Evolutionary conservation across 345 rosid genomes (phyloP), one percentile per base, ranked within the genome.

Genomic region (Lepidium didymum): DNA sequence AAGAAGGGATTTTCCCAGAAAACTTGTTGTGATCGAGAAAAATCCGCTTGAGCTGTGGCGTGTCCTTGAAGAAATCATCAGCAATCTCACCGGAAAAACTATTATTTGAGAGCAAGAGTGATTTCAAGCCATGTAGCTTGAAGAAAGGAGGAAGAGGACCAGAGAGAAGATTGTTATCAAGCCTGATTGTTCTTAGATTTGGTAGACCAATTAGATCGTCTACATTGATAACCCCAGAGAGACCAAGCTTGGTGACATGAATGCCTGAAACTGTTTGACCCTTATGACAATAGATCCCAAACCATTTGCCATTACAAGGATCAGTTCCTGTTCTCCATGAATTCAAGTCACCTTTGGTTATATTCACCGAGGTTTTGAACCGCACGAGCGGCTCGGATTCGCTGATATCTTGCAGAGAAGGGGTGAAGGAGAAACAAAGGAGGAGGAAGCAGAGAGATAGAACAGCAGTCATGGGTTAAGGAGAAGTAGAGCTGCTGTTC

Each of bases 61-160:
- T 88, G 3, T 71, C 49, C 5, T 46, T 23, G 81, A 93, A 90
- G 74, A 68, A 90, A 37, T 79, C 84, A 3, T 53, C 18, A 1
- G 85, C 74, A 5, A 90, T 90, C 29, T 76, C 82, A 8, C 94
- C 97, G 0, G 86, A 78, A 68, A 93, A 89, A 4, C 65, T 47
- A 58, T 90, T 93, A 11, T 68, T 62, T 14, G 86, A 79, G 35
- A 93, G 67, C 64, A 65, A 82, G 2, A 90, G 74, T 12, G 82
- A 72, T 71, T 67, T 81, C 37, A 90, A 47, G 56, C 77, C 74
- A 10, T 56, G 81, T 10, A 90, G 80, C 58, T 81, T 81, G 64
- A 75, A 81, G 62, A 93, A 69, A 21, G 73, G 84, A 2, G 98
- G 97, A 44, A 88, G 78, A 4, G 76, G 42, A 27, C 96, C 96